phyloP scores from a whole-genome alignment of 75 land plant genomes.

The Ceratopteris richardii region DNA sequence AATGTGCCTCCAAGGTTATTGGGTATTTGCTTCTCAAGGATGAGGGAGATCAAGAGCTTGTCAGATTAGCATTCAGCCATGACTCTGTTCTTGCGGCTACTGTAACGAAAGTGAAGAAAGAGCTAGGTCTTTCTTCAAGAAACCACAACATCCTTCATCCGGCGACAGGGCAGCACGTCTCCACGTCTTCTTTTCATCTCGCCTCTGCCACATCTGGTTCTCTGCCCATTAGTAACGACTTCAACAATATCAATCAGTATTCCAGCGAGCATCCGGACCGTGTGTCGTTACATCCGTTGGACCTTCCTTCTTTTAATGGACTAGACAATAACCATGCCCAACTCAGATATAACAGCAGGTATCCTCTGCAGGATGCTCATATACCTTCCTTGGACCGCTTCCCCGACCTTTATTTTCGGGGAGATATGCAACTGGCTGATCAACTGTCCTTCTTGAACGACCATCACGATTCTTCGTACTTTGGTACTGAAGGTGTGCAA shows the following conservation, averaged over 20 bases:
- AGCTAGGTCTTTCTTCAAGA: constrained; percentile 29
- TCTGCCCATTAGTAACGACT: too few relatives aligned
- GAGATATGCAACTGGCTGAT: constrained; percentile 45
- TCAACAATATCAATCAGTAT: too few relatives aligned
- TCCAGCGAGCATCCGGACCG: too few relatives aligned
- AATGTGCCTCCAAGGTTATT: constrained; percentile 88
- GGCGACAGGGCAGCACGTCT: constrained; percentile 1
- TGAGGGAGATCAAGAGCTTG: constrained; percentile 87
- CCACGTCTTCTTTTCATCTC: neutral
- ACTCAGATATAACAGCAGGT: neutral
- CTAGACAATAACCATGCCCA: neutral
- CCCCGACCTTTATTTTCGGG: constrained; percentile 1
- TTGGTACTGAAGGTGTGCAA: neutral
- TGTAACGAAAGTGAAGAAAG: constrained; percentile 51
- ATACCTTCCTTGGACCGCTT: neutral
- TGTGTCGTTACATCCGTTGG: too few relatives aligned
- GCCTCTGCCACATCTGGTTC: too few relatives aligned
- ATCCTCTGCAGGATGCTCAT: neutral
- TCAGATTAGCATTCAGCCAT: constrained; percentile 74
- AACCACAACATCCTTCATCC: neutral
- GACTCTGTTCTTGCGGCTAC: constrained; percentile 56
- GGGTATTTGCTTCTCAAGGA: constrained; percentile 79
- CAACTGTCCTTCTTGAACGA: constrained; percentile 45
- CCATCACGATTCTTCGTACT: neutral
- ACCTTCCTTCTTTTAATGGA: too few relatives aligned